Percentiles rank a stretch among this genome's conserved stretches.
Evolutionary conservation across 23 red algal genomes (phyloP).

Genomic region (Gracilaria gracilis): DNA sequence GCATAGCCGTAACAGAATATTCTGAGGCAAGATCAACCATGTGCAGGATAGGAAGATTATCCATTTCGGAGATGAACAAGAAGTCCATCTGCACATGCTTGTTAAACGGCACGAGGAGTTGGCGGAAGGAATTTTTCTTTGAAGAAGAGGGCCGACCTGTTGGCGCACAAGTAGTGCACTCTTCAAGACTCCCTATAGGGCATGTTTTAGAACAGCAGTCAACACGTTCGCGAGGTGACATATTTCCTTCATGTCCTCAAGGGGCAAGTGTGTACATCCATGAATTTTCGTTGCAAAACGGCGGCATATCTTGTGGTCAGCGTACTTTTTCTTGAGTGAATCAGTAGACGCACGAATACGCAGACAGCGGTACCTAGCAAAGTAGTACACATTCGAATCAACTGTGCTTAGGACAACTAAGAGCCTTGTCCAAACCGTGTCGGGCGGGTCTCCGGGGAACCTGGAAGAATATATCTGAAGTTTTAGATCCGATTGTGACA

Average conservation of each 20-base stretch:
- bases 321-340: neutral
- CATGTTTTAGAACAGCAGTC: neutral
- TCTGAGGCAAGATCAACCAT: conserved; percentile 21
- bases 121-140: conserved; percentile 10
- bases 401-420: conserved; percentile 8
- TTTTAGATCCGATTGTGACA: neutral
- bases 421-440: neutral
- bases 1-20: neutral
- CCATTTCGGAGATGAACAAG: conserved; percentile 20
- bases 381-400: neutral
- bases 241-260: too few species aligned
- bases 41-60: conserved; percentile 25
- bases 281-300: too few species aligned
- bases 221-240: neutral
- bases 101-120: conserved; percentile 31
- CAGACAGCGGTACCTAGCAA: neutral
- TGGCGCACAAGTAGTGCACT: neutral
- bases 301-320: too few species aligned
- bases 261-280: too few species aligned
- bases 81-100: conserved; percentile 49
- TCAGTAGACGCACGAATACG: conserved; percentile 17
- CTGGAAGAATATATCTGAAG: conserved; percentile 23
- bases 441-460: neutral
- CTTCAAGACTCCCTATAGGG: neutral
- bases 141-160: conserved; percentile 8